A percentile compares a stretch with the other conserved stretches of the same genome.
These are phyloP conservation scores for Trichocladium antarcticum DNA, from an alignment of 495 filamentous ascomycete genomes.

Conservation along the genomic window DNA sequence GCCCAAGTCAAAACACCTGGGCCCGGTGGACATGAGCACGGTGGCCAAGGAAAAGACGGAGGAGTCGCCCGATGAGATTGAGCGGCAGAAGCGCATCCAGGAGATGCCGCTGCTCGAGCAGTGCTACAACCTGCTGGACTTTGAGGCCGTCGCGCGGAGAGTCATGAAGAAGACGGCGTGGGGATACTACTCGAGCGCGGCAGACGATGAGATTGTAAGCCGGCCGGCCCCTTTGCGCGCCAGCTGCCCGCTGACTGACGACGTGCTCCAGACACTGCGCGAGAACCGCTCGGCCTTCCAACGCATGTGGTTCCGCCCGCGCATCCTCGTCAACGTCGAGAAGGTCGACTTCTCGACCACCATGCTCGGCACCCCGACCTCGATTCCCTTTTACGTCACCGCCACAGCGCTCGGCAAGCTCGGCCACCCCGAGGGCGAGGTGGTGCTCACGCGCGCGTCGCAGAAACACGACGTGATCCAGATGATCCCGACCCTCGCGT, in stretches of 20 bases:
- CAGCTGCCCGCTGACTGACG: neutral
- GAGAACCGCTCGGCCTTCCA: slow-evolving; percentile 96
- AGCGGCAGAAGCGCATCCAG: slow-evolving; percentile 60
- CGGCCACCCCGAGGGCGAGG: slow-evolving; percentile 79
- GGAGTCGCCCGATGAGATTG: slow-evolving; percentile 65
- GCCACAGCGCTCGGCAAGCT: slow-evolving; percentile 89
- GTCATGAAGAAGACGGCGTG: slow-evolving; percentile 93
- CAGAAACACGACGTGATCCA: slow-evolving; percentile 79
- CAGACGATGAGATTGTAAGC: slow-evolving; percentile 87
- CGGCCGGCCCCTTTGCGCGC: neutral
- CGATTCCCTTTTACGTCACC: slow-evolving; percentile 84
- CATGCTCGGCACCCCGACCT: slow-evolving; percentile 78
- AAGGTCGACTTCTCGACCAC: slow-evolving; percentile 74
- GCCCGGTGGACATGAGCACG: slow-evolving; percentile 79
- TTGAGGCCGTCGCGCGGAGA: slow-evolving; percentile 75
- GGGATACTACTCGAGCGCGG: slow-evolving; percentile 93
- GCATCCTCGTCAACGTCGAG: slow-evolving; percentile 74
- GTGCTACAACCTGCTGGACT: slow-evolving; percentile 92
- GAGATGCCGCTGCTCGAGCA: slow-evolving; percentile 74
- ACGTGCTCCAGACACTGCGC: slow-evolving; percentile 64
- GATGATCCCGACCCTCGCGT: slow-evolving; percentile 97
- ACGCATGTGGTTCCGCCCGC: slow-evolving; percentile 93
- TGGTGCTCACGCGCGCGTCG: slow-evolving; percentile 75
- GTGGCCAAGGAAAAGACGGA: slow-evolving; percentile 61
- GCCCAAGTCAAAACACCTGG: slow-evolving; percentile 77